These are phyloP conservation scores for Aspergillus luchuensis DNA, from an alignment of 2,329 filamentous ascomycete species.

Conservation along the genomic window DNA sequence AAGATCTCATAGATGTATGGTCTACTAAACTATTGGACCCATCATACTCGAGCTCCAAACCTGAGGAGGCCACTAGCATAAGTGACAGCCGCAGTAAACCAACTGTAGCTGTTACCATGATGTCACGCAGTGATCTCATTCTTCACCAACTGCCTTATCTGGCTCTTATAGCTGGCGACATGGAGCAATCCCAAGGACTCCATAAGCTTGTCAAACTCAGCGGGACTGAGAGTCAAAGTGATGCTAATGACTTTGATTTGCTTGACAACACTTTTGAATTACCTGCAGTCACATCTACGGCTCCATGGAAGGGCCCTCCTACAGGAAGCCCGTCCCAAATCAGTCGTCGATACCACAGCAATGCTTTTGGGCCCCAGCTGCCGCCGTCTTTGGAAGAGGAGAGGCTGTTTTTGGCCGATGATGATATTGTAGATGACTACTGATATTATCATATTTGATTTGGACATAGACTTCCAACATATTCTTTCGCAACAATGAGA, in stretches of 20 bases:
- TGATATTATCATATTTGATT: background rate
- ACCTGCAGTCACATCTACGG: constrained; percentile 14
- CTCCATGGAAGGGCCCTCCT: background rate
- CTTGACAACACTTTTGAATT: background rate
- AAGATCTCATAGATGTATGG: constrained; percentile 61
- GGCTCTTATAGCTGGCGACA: constrained; percentile 59
- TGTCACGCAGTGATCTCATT: constrained; percentile 49
- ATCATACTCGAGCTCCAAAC: constrained; percentile 30
- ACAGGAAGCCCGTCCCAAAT: background rate
- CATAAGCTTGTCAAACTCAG: constrained; percentile 60
- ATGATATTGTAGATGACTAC: constrained; percentile 76
- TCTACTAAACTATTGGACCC: constrained; percentile 37
- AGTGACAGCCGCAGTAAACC: constrained; percentile 7
- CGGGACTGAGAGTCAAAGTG: background rate
- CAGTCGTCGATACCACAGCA: constrained; percentile 22
- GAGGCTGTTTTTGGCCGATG: constrained; percentile 74
- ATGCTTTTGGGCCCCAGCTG: constrained; percentile 24
- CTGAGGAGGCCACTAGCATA: background rate
- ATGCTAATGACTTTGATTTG: background rate
- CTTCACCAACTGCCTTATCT: constrained; percentile 88
- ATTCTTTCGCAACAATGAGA: background rate
- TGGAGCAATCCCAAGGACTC: constrained; percentile 56
- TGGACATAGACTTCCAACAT: background rate
- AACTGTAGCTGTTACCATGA: constrained; percentile 30
- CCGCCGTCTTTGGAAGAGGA: constrained; percentile 51